Conservation (phyloP, 805 yeast genomes). For the Zygosaccharomyces bailii region DNA sequence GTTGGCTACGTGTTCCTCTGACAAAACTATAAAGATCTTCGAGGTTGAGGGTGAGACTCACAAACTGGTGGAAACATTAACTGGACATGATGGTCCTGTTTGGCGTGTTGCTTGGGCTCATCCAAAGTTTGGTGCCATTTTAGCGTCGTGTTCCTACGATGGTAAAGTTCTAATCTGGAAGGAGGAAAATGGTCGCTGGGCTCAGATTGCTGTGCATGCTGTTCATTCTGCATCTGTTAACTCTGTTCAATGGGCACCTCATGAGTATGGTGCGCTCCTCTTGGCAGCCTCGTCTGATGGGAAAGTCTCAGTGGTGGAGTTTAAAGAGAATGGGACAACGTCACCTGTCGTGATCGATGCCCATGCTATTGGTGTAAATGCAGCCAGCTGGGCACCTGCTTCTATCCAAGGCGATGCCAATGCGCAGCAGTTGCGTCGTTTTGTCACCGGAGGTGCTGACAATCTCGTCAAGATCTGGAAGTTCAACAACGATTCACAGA, state of each 20-base stretch:
- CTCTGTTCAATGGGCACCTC: conserved; percentile 95
- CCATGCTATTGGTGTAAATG: conserved; percentile 89
- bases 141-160: conserved; percentile 93
- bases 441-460: conserved; percentile 94
- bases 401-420: conserved; percentile 35
- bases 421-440: conserved; percentile 55
- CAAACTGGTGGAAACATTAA: conserved; percentile 75
- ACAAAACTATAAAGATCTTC: conserved; percentile 90
- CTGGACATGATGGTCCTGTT: conserved; percentile 96
- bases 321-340: conserved; percentile 82
- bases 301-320: conserved; percentile 82
- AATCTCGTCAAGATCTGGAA: conserved; percentile 91
- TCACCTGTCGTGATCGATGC: conserved; percentile 59
- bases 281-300: conserved; percentile 94
- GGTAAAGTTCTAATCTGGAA: conserved; percentile 95
- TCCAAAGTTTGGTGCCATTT: conserved; percentile 92
- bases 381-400: conserved; percentile 91
- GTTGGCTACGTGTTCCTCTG: conserved; percentile 93
- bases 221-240: conserved; percentile 93
- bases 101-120: conserved; percentile 99
- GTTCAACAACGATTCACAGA: conserved; percentile 51
- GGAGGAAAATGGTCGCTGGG: conserved; percentile 87
- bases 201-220: conserved; percentile 78
- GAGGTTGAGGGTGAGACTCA: conserved; percentile 85
- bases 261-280: conserved; percentile 89